Evolutionary conservation across 352 stramenopile species (phyloP), one percentile per base, ranked within the genome.

Genomic region (Globisporangium okanoganense): DNA sequence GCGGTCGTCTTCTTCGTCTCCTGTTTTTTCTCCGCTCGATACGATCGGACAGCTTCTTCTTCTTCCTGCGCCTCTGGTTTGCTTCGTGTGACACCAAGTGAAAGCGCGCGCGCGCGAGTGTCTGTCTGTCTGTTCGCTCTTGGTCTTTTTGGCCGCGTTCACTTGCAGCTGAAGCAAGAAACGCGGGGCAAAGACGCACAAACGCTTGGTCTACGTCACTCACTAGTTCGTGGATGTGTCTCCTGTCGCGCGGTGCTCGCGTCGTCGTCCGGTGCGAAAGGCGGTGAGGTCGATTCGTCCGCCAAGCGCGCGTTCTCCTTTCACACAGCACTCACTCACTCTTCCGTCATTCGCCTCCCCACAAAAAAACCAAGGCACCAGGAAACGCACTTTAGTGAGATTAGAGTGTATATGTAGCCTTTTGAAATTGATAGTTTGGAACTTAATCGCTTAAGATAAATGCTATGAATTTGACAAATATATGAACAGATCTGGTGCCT

Each of bases 311-410:
- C 49, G 49, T 56, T 56, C 33, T 50, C 22, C 53, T 58, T 54
- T 54, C 20, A 22, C 33, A 22, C 51, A 22, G 13, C 18, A 33
- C 50, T 44, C 40, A 20, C 47, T 41, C 38, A 40, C 51, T 44
- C 51, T 57, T 57, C 52, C 35, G 52, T 41, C 52, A 58, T 58
- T 49, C 45, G 51, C 33, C 57, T 59, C 49, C 50, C 49, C 41
- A 61, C 48, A 56, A 48, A 61, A 61, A 45, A 50, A 47, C 20
- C 41, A 58, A 62, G 35, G 12, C 33, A 49, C 8, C 27, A 41
- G 6, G 27, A 54, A 54, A 14, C 40, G 40, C 16, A 45, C 40
- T 45, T 45, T 22, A 22, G 18, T 12, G 16, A 12, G 7, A 5
- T 8, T 5, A 3, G 5, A 45, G 0, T 45, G 40, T 45, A 45